Percentiles rank a stretch among this genome's conserved stretches.
These are phyloP conservation scores for Butyriboletus appendiculatus DNA, from an alignment of 1,284 basidiomycete species.

Conservation along the genomic window DNA sequence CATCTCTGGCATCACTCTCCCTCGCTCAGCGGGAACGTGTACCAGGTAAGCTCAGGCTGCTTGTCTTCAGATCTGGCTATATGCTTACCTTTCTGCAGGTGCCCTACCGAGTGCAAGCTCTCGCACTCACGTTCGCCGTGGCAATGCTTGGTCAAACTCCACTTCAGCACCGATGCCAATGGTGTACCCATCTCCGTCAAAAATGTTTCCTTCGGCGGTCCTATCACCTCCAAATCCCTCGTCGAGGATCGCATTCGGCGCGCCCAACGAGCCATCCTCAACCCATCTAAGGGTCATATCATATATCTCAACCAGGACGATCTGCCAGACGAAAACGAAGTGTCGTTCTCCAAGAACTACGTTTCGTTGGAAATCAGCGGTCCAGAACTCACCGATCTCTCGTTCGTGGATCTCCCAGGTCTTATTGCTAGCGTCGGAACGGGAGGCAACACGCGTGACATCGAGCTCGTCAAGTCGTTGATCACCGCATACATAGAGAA, in stretches of 20 bases:
- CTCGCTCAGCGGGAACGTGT: constrained; percentile 64
- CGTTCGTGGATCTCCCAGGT: constrained; percentile 58
- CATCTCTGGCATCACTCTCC: constrained; percentile 69
- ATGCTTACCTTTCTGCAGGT: constrained; percentile 41
- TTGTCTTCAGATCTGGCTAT: accelerated
- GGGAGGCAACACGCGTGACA: constrained; percentile 52
- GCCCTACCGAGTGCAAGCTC: constrained; percentile 69
- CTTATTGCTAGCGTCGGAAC: constrained; percentile 62
- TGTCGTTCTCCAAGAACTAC: constrained; percentile 63
- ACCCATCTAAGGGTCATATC: constrained; percentile 44
- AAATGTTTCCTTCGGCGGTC: constrained; percentile 51
- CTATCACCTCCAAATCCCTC: constrained; percentile 49
- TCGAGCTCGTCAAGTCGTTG: constrained; percentile 61
- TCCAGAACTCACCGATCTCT: constrained; percentile 66
- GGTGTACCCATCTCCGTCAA: constrained; percentile 44
- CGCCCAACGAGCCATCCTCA: constrained; percentile 73
- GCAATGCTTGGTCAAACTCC: constrained; percentile 62
- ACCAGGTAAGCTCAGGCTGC: constrained; percentile 48
- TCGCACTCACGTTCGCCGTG: constrained; percentile 48
- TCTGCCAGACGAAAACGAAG: constrained; percentile 35
- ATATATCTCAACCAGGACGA: constrained; percentile 44
- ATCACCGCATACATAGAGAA: constrained; percentile 61
- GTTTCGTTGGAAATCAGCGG: constrained; percentile 70
- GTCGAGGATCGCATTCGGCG: constrained; percentile 68
- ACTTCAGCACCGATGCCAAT: constrained; percentile 47